Percentiles rank a stretch among this genome's conserved stretches.
Conservation (phyloP, 768 basidiomycete species). For the Symmetrospora coprosmae region DNA sequence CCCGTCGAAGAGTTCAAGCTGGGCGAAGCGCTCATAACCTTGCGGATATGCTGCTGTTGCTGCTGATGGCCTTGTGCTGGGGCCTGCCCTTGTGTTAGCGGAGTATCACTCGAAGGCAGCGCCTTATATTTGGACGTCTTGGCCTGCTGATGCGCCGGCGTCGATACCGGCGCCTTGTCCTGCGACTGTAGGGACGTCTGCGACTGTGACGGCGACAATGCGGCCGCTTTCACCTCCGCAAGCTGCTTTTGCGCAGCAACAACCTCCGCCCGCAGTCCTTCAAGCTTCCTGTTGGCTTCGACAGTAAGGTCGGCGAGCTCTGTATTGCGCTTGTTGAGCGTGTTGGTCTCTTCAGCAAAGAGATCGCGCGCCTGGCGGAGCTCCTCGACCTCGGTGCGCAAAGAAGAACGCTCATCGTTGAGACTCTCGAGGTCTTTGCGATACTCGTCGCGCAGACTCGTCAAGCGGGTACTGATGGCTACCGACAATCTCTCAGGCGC, state of each 20-base stretch:
- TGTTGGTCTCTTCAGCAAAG: conserved; percentile 79
- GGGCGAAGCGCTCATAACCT: too few species aligned
- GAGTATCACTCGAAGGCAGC: neutral
- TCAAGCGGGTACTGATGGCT: conserved; percentile 68
- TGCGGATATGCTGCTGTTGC: too few species aligned
- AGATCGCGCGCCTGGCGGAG: conserved; percentile 72
- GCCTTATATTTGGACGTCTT: neutral
- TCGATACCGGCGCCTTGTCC: neutral
- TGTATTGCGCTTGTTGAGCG: conserved; percentile 79
- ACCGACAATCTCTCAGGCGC: conserved; percentile 39
- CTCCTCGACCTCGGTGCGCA: conserved; percentile 68
- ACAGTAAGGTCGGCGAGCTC: conserved; percentile 76
- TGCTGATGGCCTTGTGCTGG: too few species aligned
- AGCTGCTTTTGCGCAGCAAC: conserved; percentile 25
- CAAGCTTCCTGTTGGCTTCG: conserved; percentile 66
- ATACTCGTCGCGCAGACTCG: conserved; percentile 74
- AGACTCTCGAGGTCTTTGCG: conserved; percentile 72
- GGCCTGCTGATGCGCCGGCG: neutral
- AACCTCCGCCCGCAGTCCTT: conserved; percentile 39
- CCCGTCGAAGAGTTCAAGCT: too few species aligned
- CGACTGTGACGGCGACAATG: conserved; percentile 6
- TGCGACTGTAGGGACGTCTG: conserved; percentile 12
- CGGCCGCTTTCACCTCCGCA: neutral
- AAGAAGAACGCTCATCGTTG: conserved; percentile 60
- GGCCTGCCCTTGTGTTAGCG: too few species aligned